Conservation (phyloP, 2,329 filamentous ascomycete species). For the Elsinoe arachidis region DNA sequence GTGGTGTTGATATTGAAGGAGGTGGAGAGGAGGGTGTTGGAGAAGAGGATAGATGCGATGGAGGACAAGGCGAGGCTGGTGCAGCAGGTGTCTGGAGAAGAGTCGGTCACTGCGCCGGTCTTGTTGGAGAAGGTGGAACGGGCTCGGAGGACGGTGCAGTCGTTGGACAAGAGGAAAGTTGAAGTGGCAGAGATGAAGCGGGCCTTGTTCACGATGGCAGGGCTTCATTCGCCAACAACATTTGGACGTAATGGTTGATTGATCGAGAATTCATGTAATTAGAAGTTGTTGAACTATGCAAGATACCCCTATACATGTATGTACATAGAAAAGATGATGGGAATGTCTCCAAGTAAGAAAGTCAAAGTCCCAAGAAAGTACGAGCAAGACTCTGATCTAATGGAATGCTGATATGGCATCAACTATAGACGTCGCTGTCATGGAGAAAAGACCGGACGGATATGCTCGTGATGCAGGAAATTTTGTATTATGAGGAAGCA, state of each 20-base stretch:
- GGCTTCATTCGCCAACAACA: not conserved
- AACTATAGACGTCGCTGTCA: slow-evolving; percentile 20
- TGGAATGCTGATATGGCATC: slow-evolving; percentile 16
- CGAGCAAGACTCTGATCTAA: not conserved
- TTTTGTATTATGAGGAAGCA: too few species aligned
- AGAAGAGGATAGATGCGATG: not conserved
- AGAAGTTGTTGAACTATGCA: not conserved
- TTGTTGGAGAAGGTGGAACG: not conserved
- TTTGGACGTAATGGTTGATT: not conserved
- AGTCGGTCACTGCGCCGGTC: not conserved
- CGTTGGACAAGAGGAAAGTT: not conserved
- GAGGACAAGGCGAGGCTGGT: not conserved
- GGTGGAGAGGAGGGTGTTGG: not conserved
- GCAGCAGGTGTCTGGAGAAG: not conserved
- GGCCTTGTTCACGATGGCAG: not conserved
- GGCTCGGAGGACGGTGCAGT: not conserved
- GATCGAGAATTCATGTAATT: not conserved
- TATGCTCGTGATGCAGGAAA: slow-evolving; percentile 18
- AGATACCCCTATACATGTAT: not conserved
- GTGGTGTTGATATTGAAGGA: slow-evolving; percentile 4
- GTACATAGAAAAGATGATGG: not conserved
- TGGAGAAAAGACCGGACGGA: slow-evolving; percentile 18
- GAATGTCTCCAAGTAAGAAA: not conserved
- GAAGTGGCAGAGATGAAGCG: not conserved
- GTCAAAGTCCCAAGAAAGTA: not conserved